phyloP scores from a whole-genome alignment of 805 yeast species.

The Zygotorulaspora florentina region DNA sequence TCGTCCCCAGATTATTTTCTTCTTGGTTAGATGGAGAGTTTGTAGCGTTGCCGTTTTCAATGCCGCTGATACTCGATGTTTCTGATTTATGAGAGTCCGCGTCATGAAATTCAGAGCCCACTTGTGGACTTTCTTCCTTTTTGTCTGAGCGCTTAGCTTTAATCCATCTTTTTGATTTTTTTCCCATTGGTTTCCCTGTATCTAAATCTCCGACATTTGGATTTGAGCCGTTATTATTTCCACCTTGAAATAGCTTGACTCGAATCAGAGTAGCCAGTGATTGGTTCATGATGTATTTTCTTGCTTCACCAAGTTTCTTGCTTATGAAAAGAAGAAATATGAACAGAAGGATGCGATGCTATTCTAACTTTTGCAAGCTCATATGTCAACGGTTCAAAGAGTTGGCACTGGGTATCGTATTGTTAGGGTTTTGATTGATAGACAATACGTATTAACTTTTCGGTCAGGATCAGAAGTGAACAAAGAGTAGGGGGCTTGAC shows the following conservation, averaged over 20 bases:
- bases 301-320: not conserved
- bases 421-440: too few relatives aligned
- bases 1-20: not conserved
- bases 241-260: conserved; percentile 20
- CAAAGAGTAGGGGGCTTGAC: too few relatives aligned
- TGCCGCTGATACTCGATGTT: not conserved
- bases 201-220: not conserved
- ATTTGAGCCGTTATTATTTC: not conserved
- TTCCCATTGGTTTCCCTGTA: conserved; percentile 5
- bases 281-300: conserved; percentile 19
- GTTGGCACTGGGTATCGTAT: too few relatives aligned
- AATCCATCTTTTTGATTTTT: conserved; percentile 10
- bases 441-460: too few relatives aligned
- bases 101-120: not conserved
- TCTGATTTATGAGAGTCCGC: not conserved
- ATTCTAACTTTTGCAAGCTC: too few relatives aligned
- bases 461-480: too few relatives aligned
- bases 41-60: not conserved
- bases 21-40: not conserved
- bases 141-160: conserved; percentile 1
- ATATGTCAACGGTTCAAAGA: too few relatives aligned
- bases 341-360: too few relatives aligned
- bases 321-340: too few relatives aligned
- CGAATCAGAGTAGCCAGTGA: conserved; percentile 23
- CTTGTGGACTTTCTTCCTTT: not conserved